Evolutionary conservation across 345 rosid genomes (phyloP).

Genomic region (Brassica cretica): DNA sequence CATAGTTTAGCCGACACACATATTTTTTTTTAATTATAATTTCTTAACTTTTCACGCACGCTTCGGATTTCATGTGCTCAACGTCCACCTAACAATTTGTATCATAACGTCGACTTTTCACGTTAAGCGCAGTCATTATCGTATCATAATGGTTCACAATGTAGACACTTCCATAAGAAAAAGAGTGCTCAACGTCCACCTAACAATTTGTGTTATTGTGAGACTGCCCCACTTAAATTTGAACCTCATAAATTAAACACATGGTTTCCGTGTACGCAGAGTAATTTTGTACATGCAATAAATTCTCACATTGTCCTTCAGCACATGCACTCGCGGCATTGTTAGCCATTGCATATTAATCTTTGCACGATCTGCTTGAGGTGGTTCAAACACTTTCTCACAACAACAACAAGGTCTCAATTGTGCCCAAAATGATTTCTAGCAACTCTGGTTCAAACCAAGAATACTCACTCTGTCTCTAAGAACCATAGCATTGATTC

Average conservation of each 20-base stretch:
- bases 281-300: neutral
- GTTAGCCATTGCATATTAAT: neutral
- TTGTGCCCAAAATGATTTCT: neutral
- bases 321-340: neutral
- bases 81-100: too few species aligned
- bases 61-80: neutral
- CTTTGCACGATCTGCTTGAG: neutral
- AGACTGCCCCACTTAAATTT: neutral
- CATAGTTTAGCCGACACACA: neutral
- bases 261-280: neutral
- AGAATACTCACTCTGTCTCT: neutral
- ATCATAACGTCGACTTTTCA: too few species aligned
- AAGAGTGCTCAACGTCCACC: constrained; percentile 7
- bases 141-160: neutral
- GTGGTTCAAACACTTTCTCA: neutral
- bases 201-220: neutral
- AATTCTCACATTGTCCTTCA: neutral
- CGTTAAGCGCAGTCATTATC: neutral
- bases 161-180: neutral
- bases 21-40: neutral
- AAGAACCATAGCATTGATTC: neutral
- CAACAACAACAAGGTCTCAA: neutral
- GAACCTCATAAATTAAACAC: neutral
- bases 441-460: neutral
- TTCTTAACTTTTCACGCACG: neutral